Evolutionary conservation across 495 filamentous ascomycete genomes (phyloP).

Genomic region (Amniculicola lignicola): DNA sequence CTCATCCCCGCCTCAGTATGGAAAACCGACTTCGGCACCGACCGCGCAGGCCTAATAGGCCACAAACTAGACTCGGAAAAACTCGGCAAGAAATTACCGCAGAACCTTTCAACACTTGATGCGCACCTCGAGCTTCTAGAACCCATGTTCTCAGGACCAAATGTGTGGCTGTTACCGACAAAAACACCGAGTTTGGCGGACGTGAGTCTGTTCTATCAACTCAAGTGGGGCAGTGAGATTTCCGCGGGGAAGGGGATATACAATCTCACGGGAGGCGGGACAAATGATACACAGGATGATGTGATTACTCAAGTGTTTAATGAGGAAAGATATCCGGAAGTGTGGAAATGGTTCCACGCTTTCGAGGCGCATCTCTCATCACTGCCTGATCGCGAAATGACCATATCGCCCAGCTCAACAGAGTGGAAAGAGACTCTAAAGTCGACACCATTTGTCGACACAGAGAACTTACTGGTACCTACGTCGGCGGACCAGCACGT

Average conservation of each 20-base stretch:
- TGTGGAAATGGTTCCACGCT: conserved; percentile 33
- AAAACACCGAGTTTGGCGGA: conserved; percentile 34
- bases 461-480: conserved; percentile 29
- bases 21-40: conserved; percentile 35
- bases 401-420: conserved; percentile 1
- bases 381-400: conserved; percentile 24
- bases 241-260: conserved; percentile 30
- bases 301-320: conserved; percentile 34
- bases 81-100: conserved; percentile 35
- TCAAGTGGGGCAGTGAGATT: conserved; percentile 39
- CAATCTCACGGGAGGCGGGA: conserved; percentile 37
- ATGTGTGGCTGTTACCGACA: conserved; percentile 34
- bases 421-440: conserved; percentile 22
- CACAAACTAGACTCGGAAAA: conserved; percentile 37
- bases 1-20: conserved; percentile 39
- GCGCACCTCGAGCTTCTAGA: conserved; percentile 39
- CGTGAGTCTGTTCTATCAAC: conserved; percentile 36
- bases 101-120: conserved; percentile 37
- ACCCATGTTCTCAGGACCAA: conserved; percentile 23
- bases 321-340: conserved; percentile 33
- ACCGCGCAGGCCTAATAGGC: conserved; percentile 36
- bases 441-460: background rate
- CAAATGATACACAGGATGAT: conserved; percentile 24
- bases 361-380: conserved; percentile 26
- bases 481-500: conserved; percentile 24